A percentile compares a stretch with the other conserved stretches of the same genome.
phyloP scores from a whole-genome alignment of 768 basidiomycete genomes.

The Pisolithus marmoratus region DNA sequence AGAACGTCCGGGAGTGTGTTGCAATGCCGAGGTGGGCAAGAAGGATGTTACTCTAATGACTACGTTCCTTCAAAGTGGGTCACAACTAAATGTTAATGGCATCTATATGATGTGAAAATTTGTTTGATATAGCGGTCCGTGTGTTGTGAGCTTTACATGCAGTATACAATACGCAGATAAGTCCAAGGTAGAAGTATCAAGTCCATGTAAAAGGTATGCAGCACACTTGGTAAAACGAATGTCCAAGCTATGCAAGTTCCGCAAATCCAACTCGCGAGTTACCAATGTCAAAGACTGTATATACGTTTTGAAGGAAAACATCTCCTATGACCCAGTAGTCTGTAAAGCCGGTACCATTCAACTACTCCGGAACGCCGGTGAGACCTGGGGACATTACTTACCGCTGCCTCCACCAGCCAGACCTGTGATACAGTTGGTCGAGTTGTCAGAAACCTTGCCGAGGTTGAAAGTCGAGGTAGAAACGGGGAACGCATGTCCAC shows the following conservation, averaged over 20 bases:
- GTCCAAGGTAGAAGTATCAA: not conserved
- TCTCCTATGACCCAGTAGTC: slow-evolving; percentile 31
- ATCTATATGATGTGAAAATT: not conserved
- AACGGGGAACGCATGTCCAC: slow-evolving; percentile 33
- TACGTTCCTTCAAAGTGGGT: not conserved
- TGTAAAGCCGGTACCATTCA: slow-evolving; percentile 1
- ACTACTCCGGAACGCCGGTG: not conserved
- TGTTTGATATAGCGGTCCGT: not conserved
- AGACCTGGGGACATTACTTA: not conserved
- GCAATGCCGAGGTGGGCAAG: slow-evolving; percentile 90
- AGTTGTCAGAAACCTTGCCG: slow-evolving; percentile 28
- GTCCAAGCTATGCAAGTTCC: slow-evolving; percentile 11
- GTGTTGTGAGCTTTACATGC: not conserved
- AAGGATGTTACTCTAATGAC: slow-evolving; percentile 56
- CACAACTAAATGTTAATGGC: not conserved
- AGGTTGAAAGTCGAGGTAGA: slow-evolving; percentile 36
- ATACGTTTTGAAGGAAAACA: slow-evolving; percentile 30
- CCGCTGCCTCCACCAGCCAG: slow-evolving; percentile 27
- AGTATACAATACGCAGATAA: not conserved
- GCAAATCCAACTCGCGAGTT: slow-evolving; percentile 39
- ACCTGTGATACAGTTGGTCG: slow-evolving; percentile 33
- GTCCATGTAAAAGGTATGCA: too few relatives aligned
- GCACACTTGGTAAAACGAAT: not conserved
- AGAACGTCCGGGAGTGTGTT: slow-evolving; percentile 90
- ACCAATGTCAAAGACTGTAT: slow-evolving; percentile 25